These are phyloP conservation scores for Alternaria postmessia DNA, from an alignment of 2,329 filamentous ascomycete species.

Conservation along the genomic window DNA sequence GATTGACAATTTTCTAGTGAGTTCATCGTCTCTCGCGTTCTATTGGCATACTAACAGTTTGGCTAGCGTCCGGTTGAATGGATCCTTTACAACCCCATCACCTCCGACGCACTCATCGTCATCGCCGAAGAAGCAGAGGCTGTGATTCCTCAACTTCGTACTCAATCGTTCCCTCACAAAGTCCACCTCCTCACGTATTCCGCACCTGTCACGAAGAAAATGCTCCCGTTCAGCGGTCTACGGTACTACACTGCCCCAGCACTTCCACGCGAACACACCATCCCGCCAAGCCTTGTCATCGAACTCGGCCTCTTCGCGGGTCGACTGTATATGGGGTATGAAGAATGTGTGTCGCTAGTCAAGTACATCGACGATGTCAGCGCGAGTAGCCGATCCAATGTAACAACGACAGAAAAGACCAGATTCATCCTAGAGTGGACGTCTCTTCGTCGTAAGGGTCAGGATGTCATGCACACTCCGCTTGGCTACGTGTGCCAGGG, in stretches of 20 bases:
- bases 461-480: constrained; percentile 64
- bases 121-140: constrained; percentile 68
- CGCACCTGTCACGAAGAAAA: constrained; percentile 64
- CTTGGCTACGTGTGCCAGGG: constrained; percentile 63
- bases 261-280: constrained; percentile 47
- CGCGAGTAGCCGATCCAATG: background rate
- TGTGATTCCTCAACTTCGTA: constrained; percentile 56
- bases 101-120: constrained; percentile 62
- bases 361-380: constrained; percentile 15
- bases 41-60: background rate
- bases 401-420: constrained; percentile 15
- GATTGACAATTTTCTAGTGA: constrained; percentile 50
- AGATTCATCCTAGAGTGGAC: constrained; percentile 62
- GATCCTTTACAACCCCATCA: constrained; percentile 62
- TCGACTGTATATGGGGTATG: constrained; percentile 63
- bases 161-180: background rate
- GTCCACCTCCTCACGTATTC: constrained; percentile 63
- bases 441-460: constrained; percentile 58
- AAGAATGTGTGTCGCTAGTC: constrained; percentile 45
- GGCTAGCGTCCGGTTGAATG: constrained; percentile 59
- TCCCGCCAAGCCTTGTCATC: constrained; percentile 61
- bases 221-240: constrained; percentile 64
- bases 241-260: constrained; percentile 60
- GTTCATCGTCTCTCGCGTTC: constrained; percentile 1
- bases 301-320: constrained; percentile 68